phyloP scores from a whole-genome alignment of 2,329 filamentous ascomycete genomes.

The Thermomyces lanuginosus region DNA sequence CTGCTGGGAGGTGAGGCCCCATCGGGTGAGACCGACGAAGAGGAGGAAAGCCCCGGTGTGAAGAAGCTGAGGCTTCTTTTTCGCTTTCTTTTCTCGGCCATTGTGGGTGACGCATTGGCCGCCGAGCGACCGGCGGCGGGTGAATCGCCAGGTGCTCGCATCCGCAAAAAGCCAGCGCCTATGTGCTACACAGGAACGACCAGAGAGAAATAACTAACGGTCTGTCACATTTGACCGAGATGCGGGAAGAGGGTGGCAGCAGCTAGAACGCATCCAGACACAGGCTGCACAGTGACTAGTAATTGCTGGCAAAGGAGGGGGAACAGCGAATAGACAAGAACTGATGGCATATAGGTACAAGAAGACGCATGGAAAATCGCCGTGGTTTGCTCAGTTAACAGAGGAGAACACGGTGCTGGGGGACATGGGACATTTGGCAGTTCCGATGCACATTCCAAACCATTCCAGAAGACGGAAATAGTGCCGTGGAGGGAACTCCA shows the following conservation, averaged over 20 bases:
- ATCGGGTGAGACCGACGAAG: constrained; percentile 11
- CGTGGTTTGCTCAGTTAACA: not conserved
- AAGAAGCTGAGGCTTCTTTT: constrained; percentile 21
- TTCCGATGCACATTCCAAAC: constrained; percentile 2
- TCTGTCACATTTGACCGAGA: not conserved
- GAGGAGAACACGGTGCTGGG: constrained; percentile 1
- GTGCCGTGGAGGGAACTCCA: constrained; percentile 1
- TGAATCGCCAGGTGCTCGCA: too few relatives aligned
- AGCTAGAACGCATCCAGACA: constrained; percentile 1
- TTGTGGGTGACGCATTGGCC: constrained; percentile 4
- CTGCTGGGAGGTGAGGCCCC: too few relatives aligned
- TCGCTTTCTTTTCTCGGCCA: constrained; percentile 10
- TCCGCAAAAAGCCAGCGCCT: not conserved
- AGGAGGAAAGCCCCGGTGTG: constrained; percentile 8
- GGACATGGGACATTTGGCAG: constrained; percentile 4
- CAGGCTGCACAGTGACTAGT: not conserved
- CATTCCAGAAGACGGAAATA: constrained; percentile 5
- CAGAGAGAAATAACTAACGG: not conserved
- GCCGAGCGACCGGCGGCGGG: not conserved
- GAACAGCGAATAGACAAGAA: constrained; percentile 3
- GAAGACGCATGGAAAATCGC: not conserved
- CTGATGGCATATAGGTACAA: constrained; percentile 2
- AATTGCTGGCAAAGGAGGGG: constrained; percentile 1
- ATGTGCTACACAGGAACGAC: constrained; percentile 1
- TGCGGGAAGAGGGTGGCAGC: not conserved